Percentiles rank a stretch among this genome's conserved stretches.
phyloP scores from a whole-genome alignment of 1,284 basidiomycete species.

The Trichosporon inkin region DNA sequence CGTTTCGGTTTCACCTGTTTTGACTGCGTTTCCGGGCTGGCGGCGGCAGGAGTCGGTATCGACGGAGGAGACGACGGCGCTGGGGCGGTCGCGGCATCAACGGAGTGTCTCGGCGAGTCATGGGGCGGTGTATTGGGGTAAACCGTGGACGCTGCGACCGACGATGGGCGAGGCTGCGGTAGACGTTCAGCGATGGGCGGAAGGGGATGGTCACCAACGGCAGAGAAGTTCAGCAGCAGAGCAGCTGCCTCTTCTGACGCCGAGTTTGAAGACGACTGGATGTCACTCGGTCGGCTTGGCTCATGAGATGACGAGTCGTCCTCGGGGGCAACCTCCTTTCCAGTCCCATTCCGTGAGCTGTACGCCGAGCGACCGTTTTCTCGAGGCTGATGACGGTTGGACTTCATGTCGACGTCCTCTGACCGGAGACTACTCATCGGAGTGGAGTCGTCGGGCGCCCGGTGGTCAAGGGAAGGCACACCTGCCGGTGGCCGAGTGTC shows the following conservation, averaged over 20 bases:
- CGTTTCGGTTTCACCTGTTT: conserved; percentile 35
- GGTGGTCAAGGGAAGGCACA: neutral
- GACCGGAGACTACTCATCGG: conserved; percentile 4
- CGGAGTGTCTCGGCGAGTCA: conserved; percentile 18
- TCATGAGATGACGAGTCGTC: too few relatives aligned
- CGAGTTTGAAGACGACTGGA: neutral
- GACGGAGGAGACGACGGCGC: conserved; percentile 19
- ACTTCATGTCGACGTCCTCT: neutral
- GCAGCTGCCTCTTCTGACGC: conserved; percentile 30
- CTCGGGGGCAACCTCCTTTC: too few relatives aligned
- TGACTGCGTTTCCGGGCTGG: conserved; percentile 22
- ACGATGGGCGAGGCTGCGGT: neutral
- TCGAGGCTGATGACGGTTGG: neutral
- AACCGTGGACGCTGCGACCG: conserved; percentile 7
- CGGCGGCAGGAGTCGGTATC: conserved; percentile 18
- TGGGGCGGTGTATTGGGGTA: conserved; percentile 37
- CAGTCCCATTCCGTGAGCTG: neutral
- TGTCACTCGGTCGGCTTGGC: neutral
- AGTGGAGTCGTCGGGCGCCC: neutral
- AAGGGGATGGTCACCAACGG: conserved; percentile 13
- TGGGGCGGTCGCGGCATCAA: conserved; percentile 9
- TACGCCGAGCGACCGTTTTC: neutral
- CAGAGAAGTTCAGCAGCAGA: conserved; percentile 34
- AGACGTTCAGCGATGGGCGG: conserved; percentile 11
- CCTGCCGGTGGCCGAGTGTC: neutral